Percentiles rank a stretch among this genome's conserved stretches.
Evolutionary conservation across 768 basidiomycete genomes (phyloP).

Genomic region (Boletus sp.): DNA sequence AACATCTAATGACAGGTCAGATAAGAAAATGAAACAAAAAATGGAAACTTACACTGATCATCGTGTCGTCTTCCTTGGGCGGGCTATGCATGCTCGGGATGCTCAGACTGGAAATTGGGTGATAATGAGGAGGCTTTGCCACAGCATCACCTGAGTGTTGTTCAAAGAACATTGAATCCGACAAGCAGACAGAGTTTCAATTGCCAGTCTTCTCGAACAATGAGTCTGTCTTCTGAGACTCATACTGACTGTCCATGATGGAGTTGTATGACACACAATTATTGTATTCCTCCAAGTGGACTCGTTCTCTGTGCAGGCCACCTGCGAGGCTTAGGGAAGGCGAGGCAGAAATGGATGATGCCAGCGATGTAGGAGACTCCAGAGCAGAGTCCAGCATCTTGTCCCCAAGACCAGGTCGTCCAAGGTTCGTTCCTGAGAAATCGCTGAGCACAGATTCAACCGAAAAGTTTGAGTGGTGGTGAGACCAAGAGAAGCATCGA

Average conservation of each 20-base stretch:
- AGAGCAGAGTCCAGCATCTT: slow-evolving; percentile 77
- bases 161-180: slow-evolving; percentile 61
- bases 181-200: slow-evolving; percentile 45
- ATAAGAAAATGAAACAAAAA: not conserved
- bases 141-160: slow-evolving; percentile 37
- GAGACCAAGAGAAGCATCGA: slow-evolving; percentile 58
- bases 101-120: slow-evolving; percentile 66
- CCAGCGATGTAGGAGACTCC: slow-evolving; percentile 53
- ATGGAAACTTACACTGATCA: slow-evolving; percentile 63
- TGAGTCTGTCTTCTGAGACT: slow-evolving; percentile 45
- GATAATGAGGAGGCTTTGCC: slow-evolving; percentile 51
- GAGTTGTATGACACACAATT: slow-evolving; percentile 59
- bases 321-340: slow-evolving; percentile 46
- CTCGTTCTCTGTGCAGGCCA: slow-evolving; percentile 13
- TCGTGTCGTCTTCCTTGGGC: slow-evolving; percentile 71
- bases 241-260: slow-evolving; percentile 53
- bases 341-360: slow-evolving; percentile 66
- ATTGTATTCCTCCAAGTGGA: slow-evolving; percentile 18
- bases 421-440: slow-evolving; percentile 54
- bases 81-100: slow-evolving; percentile 48
- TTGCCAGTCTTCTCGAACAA: slow-evolving; percentile 63
- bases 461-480: slow-evolving; percentile 55
- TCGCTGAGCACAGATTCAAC: slow-evolving; percentile 68
- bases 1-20: slow-evolving; percentile 56
- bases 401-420: slow-evolving; percentile 75